phyloP scores from a whole-genome alignment of 495 filamentous ascomycete species.

The Aeminium ludgeri region DNA sequence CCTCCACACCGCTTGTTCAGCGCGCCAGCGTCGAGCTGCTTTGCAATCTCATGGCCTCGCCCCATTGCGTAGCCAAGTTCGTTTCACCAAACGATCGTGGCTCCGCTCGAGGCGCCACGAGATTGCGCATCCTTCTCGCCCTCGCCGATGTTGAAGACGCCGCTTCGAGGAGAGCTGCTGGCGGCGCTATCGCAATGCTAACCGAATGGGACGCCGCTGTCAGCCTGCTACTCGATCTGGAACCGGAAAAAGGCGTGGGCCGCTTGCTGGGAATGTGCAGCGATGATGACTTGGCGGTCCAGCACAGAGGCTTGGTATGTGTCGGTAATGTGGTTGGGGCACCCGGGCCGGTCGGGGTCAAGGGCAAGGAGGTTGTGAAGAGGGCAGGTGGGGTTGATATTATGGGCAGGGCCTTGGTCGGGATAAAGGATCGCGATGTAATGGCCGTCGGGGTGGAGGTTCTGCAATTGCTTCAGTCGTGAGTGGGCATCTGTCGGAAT shows the following conservation, averaged over 20 bases:
- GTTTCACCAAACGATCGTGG: slow-evolving; percentile 35
- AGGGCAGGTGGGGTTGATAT: slow-evolving; percentile 14
- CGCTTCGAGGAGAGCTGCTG: slow-evolving; percentile 65
- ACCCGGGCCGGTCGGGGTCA: slow-evolving; percentile 33
- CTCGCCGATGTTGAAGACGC: slow-evolving; percentile 71
- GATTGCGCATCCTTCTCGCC: slow-evolving; percentile 69
- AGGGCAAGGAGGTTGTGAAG: slow-evolving; percentile 3
- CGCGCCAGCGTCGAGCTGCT: slow-evolving; percentile 76
- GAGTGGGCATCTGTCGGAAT: too few relatives aligned
- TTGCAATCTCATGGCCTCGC: slow-evolving; percentile 74
- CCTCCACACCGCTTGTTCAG: slow-evolving; percentile 54
- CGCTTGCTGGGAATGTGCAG: slow-evolving; percentile 55
- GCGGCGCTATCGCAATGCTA: slow-evolving; percentile 72
- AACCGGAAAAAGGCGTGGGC: slow-evolving; percentile 42
- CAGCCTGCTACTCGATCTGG: slow-evolving; percentile 45
- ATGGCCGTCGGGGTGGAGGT: slow-evolving; percentile 7
- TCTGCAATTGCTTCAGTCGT: slow-evolving; percentile 2
- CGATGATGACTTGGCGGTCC: slow-evolving; percentile 58
- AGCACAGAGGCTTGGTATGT: slow-evolving; percentile 64
- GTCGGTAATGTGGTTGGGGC: slow-evolving; percentile 43
- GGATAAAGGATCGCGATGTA: slow-evolving; percentile 4
- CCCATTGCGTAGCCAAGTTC: slow-evolving; percentile 58
- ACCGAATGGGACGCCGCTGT: slow-evolving; percentile 60
- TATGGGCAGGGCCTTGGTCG: slow-evolving; percentile 3
- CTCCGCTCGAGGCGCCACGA: slow-evolving; percentile 44